phyloP scores from a whole-genome alignment of 176 grass and related monocot species.

The Dendrocalamus sinicus region DNA sequence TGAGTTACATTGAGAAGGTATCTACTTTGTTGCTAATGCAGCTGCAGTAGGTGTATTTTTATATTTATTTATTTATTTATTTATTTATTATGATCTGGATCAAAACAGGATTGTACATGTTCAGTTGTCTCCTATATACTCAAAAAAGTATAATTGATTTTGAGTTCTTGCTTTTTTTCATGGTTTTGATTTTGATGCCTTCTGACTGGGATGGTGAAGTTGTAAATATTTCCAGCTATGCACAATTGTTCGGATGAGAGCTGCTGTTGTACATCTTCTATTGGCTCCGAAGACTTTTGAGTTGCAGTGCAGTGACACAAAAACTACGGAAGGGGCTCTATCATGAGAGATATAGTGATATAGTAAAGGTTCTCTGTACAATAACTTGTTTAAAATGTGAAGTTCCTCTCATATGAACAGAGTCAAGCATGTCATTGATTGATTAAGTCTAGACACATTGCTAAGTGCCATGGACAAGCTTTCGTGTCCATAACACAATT shows the following conservation, averaged over 20 bases:
- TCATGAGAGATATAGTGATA: conserved; percentile 76
- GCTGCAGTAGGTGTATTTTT: background rate
- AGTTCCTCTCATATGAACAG: conserved; percentile 17
- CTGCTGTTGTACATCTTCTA: conserved; percentile 74
- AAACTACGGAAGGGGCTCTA: conserved; percentile 81
- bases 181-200: conserved; percentile 13
- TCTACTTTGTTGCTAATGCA: conserved; percentile 3
- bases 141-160: conserved; percentile 13
- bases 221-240: conserved; percentile 60
- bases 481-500: background rate
- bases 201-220: conserved; percentile 73
- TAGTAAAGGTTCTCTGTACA: conserved; percentile 69
- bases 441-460: conserved; percentile 6
- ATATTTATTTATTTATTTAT: background rate
- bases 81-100: background rate
- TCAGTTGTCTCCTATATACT: conserved; percentile 25
- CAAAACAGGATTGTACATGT: background rate
- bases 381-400: conserved; percentile 14
- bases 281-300: conserved; percentile 34
- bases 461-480: background rate
- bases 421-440: conserved; percentile 4
- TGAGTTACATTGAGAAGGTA: background rate
- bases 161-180: conserved; percentile 15
- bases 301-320: conserved; percentile 51
- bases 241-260: conserved; percentile 62